These are phyloP conservation scores for Metschnikowia baotianmanensis DNA, from an alignment of 805 yeast genomes.

Conservation along the genomic window DNA sequence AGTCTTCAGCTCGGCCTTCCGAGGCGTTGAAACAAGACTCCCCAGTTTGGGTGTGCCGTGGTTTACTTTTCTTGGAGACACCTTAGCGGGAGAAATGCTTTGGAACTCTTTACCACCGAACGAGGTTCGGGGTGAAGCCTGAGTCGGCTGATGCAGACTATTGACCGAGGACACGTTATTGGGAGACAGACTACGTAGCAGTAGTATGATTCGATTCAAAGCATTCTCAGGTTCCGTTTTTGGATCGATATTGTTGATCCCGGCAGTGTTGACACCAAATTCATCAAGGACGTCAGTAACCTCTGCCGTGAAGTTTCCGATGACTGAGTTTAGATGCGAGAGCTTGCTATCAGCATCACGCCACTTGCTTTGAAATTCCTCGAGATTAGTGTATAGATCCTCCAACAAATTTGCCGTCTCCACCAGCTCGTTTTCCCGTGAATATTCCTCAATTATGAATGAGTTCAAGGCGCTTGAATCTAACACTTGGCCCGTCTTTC, in stretches of 20 bases:
- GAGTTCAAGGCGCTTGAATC: conserved; percentile 9
- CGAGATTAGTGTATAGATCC: conserved; percentile 37
- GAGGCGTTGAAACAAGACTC: conserved; percentile 2
- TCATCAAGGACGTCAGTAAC: conserved; percentile 15
- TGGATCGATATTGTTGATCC: not conserved
- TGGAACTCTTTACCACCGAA: too few relatives aligned
- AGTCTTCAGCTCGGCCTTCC: not conserved
- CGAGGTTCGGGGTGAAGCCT: not conserved
- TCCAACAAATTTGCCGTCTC: conserved; percentile 37
- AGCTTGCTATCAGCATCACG: conserved; percentile 21
- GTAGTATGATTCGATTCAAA: not conserved
- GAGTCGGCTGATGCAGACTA: not conserved
- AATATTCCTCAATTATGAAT: conserved; percentile 9
- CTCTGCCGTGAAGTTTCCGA: not conserved
- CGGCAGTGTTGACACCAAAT: conserved; percentile 11
- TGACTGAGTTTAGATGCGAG: conserved; percentile 3
- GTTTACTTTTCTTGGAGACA: not conserved
- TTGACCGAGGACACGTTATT: not conserved
- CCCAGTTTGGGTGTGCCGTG: not conserved
- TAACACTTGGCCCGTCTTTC: not conserved
- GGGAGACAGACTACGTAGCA: not conserved
- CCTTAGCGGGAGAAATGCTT: not conserved
- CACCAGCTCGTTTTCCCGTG: conserved; percentile 26
- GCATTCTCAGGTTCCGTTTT: not conserved
- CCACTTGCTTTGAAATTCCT: conserved; percentile 32